phyloP scores from a whole-genome alignment of 805 yeast genomes.

The Vanderwaltozyma polyspora region DNA sequence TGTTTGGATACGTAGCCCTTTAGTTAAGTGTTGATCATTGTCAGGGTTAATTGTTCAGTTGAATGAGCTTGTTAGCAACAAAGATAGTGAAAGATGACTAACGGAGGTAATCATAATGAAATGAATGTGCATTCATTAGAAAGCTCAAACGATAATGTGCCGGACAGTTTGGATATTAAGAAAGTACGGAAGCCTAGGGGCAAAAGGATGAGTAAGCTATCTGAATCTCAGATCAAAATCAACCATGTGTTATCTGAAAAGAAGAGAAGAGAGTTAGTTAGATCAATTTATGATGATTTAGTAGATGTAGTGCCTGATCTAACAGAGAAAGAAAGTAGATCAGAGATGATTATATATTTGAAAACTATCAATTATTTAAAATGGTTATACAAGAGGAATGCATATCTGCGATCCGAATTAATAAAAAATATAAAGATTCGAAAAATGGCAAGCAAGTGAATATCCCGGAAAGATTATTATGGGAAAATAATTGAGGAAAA shows the following conservation, averaged over 20 bases:
- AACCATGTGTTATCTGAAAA: conserved; percentile 82
- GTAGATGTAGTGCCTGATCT: conserved; percentile 69
- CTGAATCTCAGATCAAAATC: conserved; percentile 32
- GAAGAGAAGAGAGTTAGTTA: conserved; percentile 72
- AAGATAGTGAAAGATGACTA: no score
- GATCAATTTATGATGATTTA: conserved; percentile 69
- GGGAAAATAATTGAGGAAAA: no score
- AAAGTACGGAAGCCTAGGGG: conserved; percentile 7
- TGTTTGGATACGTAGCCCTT: no score
- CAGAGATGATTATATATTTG: conserved; percentile 65
- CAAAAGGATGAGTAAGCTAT: conserved; percentile 4
- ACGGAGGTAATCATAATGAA: no score
- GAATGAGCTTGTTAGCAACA: no score
- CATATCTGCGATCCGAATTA: conserved; percentile 33
- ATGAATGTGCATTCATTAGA: no score
- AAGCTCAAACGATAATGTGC: no score
- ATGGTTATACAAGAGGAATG: conserved; percentile 40
- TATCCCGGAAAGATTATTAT: conserved; percentile 1
- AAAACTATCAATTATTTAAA: conserved; percentile 50
- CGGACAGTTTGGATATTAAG: no score
- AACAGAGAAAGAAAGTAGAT: conserved; percentile 57
- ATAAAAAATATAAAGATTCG: conserved; percentile 12
- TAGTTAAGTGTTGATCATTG: no score
- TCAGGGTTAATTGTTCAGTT: no score
- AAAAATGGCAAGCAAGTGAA: background rate